phyloP scores from a whole-genome alignment of 108 stramenopile genomes.

The Schizochytrium sp. region DNA sequence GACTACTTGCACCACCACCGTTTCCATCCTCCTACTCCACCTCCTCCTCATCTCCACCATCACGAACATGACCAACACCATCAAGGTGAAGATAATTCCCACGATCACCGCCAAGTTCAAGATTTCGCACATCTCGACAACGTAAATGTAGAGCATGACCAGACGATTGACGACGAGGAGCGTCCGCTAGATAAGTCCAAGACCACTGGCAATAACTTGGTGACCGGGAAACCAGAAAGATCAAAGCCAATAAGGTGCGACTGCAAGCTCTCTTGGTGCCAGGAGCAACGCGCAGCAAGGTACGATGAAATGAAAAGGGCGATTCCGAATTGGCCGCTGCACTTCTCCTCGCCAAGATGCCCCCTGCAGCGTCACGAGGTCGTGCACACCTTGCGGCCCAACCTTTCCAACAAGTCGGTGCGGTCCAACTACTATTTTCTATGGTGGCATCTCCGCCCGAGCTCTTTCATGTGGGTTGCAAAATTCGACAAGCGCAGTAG shows the following conservation, averaged over 20 bases:
- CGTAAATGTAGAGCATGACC: not conserved
- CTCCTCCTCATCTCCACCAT: no score
- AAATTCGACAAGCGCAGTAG: not conserved
- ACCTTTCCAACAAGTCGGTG: not conserved
- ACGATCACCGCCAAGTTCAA: no score
- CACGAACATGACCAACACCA: no score
- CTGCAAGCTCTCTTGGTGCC: not conserved
- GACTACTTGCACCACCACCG: no score
- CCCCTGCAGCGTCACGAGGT: not conserved
- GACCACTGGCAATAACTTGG: no score
- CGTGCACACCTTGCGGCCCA: not conserved
- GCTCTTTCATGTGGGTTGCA: not conserved
- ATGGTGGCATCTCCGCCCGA: not conserved
- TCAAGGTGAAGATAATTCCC: no score
- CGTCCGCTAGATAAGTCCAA: no score
- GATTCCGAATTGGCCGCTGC: not conserved
- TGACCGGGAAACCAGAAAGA: no score
- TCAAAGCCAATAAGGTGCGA: not conserved
- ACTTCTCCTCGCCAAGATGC: not conserved
- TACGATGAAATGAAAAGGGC: not conserved
- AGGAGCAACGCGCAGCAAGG: not conserved
- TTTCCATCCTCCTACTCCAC: no score
- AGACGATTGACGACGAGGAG: not conserved
- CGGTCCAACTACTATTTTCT: not conserved
- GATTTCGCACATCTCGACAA: no score